Base-by-base conservation (phyloP, 2,329 filamentous ascomycete species). In the Stachybotrys elegans region DNA sequence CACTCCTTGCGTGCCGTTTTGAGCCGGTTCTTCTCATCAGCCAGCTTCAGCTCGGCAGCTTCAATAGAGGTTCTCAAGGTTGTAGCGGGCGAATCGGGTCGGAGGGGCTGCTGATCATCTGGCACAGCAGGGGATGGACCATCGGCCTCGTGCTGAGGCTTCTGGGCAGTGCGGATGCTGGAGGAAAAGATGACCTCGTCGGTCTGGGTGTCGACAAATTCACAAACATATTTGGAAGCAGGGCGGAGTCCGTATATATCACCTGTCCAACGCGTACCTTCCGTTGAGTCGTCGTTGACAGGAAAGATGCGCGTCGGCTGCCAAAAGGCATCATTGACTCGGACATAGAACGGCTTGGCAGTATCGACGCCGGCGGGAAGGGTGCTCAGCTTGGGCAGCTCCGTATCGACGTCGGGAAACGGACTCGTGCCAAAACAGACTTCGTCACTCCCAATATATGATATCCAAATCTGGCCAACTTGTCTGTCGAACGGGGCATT, bases 291-390 rank as follows among this genome's bases (percentile, higher is more conserved):
- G 37, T 65, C 57, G 19, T 64, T 55, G 27, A 77, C 66, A 22
- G 74, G 69, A 46, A 76, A 76, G 57, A 91, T 89, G 52, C 84
- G 77, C 11, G 84, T 87, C 2, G 86, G 86, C 57, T 86, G 86
- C 87, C 87, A 92, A 48, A 82, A 76, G 9, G 86, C 85, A 41
- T 88, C 83, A 63, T 92, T 91, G 52, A 92, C 79, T 50, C 82
- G 77, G 44, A 91, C 84, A 59, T 82, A 89, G 58, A 91, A 90
- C 5, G 86, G 87, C 60, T 88, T 90, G 25, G 78, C 75, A 48
- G 72, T 75, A 61, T 88, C 83, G 43, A 86, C 76, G 4, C 76
- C 78, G 13, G 75, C 63, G 0, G 68, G 63, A 29, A n/a, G 25
- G 25, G n/a, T 34, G 31, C 19, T 9, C 31, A 14, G 31, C 31